These are phyloP conservation scores for Microbotryum scabiosae DNA, from an alignment of 1,284 basidiomycete species.

Conservation along the genomic window DNA sequence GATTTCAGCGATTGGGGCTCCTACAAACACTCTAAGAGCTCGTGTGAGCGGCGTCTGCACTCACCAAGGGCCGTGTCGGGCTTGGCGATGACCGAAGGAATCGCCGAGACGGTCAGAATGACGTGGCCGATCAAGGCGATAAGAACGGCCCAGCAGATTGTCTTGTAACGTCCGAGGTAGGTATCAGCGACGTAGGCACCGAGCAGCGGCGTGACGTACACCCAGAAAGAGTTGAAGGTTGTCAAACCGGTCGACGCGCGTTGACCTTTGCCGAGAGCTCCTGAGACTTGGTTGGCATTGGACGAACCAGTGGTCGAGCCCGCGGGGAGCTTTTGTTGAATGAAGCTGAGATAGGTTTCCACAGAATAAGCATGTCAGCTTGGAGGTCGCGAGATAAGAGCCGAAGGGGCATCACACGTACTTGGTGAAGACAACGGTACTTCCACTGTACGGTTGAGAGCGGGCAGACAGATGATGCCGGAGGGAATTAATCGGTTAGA, in stretches of 20 bases:
- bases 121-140: constrained; percentile 51
- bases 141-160: constrained; percentile 41
- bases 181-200: constrained; percentile 38
- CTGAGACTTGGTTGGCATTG: constrained; percentile 16
- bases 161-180: constrained; percentile 45
- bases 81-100: constrained; percentile 61
- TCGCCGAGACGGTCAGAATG: constrained; percentile 60
- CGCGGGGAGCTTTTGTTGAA: constrained; percentile 36
- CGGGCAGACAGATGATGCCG: too few relatives aligned
- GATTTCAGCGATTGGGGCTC: constrained; percentile 45
- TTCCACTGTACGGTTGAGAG: constrained; percentile 40
- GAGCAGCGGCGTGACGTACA: constrained; percentile 36
- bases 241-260: constrained; percentile 36
- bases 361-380: background rate
- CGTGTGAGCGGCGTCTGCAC: constrained; percentile 55
- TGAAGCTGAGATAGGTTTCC: constrained; percentile 35
- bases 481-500: too few relatives aligned
- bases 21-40: constrained; percentile 42
- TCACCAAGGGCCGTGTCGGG: constrained; percentile 51
- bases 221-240: constrained; percentile 31
- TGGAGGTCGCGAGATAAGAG: too few relatives aligned
- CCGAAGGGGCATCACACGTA: background rate
- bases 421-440: constrained; percentile 30
- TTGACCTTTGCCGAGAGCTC: constrained; percentile 49
- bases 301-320: constrained; percentile 26